A percentile compares a stretch with the other conserved stretches of the same genome.
These are phyloP conservation scores for Xylaria sp. DNA, from an alignment of 2,329 filamentous ascomycete species.

Conservation along the genomic window DNA sequence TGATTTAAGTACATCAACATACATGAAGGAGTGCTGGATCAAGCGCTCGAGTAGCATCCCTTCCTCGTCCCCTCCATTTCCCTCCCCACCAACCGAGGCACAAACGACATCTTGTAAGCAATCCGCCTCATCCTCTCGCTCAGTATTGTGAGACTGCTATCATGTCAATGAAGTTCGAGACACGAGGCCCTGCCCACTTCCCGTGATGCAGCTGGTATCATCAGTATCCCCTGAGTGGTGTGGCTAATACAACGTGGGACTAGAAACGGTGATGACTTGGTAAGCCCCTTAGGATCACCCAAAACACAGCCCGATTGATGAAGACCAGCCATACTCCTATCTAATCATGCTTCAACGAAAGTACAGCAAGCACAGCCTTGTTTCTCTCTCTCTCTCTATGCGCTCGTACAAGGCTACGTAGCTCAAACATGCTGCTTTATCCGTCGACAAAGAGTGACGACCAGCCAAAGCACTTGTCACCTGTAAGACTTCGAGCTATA, in stretches of 20 bases:
- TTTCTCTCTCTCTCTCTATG: background rate
- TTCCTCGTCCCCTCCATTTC: background rate
- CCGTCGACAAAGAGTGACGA: background rate
- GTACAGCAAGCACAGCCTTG: background rate
- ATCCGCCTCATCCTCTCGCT: background rate
- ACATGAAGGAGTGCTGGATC: background rate
- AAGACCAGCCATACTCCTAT: background rate
- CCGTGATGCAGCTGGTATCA: background rate
- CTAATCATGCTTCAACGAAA: background rate
- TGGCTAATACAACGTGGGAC: background rate
- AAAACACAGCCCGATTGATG: background rate
- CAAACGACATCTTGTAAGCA: background rate
- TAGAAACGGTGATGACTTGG: background rate
- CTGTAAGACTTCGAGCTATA: background rate
- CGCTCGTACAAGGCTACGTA: background rate
- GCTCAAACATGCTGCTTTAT: background rate
- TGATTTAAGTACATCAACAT: background rate
- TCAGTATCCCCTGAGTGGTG: background rate
- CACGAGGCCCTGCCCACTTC: background rate
- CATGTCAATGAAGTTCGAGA: background rate
- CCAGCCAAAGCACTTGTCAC: background rate
- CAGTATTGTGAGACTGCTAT: background rate
- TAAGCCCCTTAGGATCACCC: background rate
- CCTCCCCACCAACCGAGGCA: background rate
- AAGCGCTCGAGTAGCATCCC: background rate